These are phyloP conservation scores for Magnaporthiopsis rhizophila DNA, from an alignment of 2,329 filamentous ascomycete genomes.

Conservation along the genomic window DNA sequence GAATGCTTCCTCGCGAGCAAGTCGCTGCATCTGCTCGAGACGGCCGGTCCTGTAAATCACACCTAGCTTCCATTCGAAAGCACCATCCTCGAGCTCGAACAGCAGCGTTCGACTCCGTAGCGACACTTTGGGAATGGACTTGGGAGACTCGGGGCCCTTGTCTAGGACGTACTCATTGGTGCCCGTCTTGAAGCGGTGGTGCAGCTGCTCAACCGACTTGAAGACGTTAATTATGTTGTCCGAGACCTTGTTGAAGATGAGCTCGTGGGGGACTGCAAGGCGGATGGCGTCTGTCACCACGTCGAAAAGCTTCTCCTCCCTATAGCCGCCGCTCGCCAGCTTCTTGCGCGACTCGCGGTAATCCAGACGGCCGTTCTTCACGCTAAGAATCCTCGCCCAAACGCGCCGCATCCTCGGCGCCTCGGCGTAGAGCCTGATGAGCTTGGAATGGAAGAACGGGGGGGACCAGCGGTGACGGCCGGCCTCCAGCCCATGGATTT, in stretches of 20 bases:
- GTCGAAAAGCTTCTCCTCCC: constrained; percentile 77
- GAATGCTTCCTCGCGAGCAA: constrained; percentile 87
- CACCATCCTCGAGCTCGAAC: constrained; percentile 90
- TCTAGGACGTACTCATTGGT: constrained; percentile 82
- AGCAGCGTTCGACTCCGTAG: constrained; percentile 73
- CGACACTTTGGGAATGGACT: constrained; percentile 77
- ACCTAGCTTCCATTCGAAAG: constrained; percentile 95
- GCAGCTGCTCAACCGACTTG: constrained; percentile 85
- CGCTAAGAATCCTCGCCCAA: constrained; percentile 80
- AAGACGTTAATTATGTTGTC: constrained; percentile 85
- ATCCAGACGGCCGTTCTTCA: constrained; percentile 75
- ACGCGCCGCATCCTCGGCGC: constrained; percentile 73
- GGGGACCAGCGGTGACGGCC: constrained; percentile 82
- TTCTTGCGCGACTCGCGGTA: constrained; percentile 70
- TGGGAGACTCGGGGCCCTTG: constrained; percentile 79
- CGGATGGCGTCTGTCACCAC: constrained; percentile 78
- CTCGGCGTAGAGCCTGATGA: constrained; percentile 80
- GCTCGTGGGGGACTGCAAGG: constrained; percentile 80
- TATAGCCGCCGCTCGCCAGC: constrained; percentile 44
- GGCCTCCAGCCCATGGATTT: constrained; percentile 73
- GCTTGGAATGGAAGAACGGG: constrained; percentile 69
- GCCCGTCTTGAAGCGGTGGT: constrained; percentile 82
- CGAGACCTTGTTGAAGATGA: constrained; percentile 83
- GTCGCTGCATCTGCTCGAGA: constrained; percentile 79
- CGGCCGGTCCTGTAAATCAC: constrained; percentile 87